These are phyloP conservation scores for Orbilia ellipsospora DNA, from an alignment of 2,329 filamentous ascomycete species.

Conservation along the genomic window DNA sequence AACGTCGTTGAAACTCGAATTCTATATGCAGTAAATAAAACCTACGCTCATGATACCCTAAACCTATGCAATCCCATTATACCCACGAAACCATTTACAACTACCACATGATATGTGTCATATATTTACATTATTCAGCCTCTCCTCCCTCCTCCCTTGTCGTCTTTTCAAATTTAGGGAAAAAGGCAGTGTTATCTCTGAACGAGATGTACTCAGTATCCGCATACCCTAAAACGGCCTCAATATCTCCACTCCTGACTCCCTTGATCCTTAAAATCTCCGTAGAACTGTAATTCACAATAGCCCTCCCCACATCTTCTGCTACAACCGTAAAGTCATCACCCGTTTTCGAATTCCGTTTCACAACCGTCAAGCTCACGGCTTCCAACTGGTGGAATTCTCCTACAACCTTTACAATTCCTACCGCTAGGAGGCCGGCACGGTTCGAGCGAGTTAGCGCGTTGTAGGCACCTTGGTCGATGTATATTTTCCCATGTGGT, in stretches of 20 bases:
- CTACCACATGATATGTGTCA: neutral
- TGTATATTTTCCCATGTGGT: slow-evolving; percentile 90
- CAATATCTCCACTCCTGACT: slow-evolving; percentile 82
- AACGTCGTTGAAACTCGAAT: neutral
- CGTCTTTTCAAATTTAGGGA: slow-evolving; percentile 41
- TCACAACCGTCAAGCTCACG: slow-evolving; percentile 84
- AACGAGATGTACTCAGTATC: slow-evolving; percentile 62
- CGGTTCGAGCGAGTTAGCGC: slow-evolving; percentile 77
- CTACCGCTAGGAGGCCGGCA: slow-evolving; percentile 87
- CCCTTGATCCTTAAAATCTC: slow-evolving; percentile 90
- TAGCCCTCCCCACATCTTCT: slow-evolving; percentile 82
- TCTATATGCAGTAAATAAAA: slow-evolving; percentile 18
- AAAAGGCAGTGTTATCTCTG: slow-evolving; percentile 59
- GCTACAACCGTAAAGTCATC: slow-evolving; percentile 67
- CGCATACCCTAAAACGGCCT: slow-evolving; percentile 83
- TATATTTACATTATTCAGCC: neutral
- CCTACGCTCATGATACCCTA: slow-evolving; percentile 23
- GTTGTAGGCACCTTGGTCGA: slow-evolving; percentile 86
- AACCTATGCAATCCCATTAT: neutral
- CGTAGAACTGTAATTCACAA: slow-evolving; percentile 90
- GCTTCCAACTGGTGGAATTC: slow-evolving; percentile 92
- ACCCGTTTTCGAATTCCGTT: slow-evolving; percentile 63
- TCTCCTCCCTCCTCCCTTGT: neutral
- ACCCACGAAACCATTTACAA: neutral
- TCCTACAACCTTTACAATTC: slow-evolving; percentile 89